phyloP scores from a whole-genome alignment of 2,329 filamentous ascomycete genomes.

The Calonectria ilicicola region DNA sequence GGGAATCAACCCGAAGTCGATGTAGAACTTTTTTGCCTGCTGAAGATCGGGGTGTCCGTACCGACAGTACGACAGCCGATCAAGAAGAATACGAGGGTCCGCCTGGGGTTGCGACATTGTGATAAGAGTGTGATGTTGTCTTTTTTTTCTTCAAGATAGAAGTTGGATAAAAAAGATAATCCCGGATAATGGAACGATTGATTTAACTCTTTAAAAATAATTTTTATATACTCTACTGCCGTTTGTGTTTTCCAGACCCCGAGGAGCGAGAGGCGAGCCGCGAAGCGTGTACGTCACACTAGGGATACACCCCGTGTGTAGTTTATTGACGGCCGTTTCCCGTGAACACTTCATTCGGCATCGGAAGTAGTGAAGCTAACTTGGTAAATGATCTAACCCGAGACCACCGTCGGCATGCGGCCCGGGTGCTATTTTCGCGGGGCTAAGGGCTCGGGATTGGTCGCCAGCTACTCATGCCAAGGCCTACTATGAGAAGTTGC shows the following conservation, averaged over 20 bases:
- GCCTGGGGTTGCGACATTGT: conserved; percentile 6
- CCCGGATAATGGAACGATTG: too few species aligned
- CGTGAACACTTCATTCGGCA: background rate
- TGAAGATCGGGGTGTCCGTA: conserved; percentile 16
- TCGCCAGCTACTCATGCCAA: background rate
- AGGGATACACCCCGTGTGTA: background rate
- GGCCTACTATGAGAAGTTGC: background rate
- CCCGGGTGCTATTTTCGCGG: background rate
- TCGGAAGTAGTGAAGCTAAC: background rate
- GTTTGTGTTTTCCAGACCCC: background rate
- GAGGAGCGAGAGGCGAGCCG: background rate
- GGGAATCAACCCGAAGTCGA: conserved; percentile 13
- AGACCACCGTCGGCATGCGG: background rate
- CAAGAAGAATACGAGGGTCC: conserved; percentile 13
- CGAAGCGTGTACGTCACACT: background rate
- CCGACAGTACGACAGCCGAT: background rate
- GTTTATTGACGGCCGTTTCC: background rate
- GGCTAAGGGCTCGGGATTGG: background rate
- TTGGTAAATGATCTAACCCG: background rate
- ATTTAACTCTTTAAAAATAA: background rate
- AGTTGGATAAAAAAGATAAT: background rate
- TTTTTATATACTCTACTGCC: background rate
- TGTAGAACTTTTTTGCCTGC: conserved; percentile 12
- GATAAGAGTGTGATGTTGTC: background rate
- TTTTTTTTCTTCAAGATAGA: background rate